Evolutionary conservation across 495 filamentous ascomycete species (phyloP), one percentile per base, ranked within the genome.

Genomic region (Tuber microsphaerosporum): DNA sequence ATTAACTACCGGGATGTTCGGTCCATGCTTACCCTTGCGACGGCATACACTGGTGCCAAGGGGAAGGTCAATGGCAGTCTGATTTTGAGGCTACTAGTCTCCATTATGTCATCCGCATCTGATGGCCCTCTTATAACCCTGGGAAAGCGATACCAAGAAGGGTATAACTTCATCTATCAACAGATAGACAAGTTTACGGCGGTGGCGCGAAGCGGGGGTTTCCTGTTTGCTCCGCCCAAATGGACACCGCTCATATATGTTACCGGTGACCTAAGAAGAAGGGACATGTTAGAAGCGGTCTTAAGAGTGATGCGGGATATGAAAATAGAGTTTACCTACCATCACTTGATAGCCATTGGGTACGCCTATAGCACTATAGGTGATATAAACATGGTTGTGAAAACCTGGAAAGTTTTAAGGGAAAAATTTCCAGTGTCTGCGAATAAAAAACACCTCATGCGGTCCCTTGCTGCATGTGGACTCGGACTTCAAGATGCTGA

Each of bases 1-100:
- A 34, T 65, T 34, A 65, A 65, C 56, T 65, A 65, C 56, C 56
- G 56, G 26, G 56, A 65, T 65, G 56, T 65, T 26, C 56, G 56
- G 12, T 34, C 56, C 4, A 65, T 65, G 56, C 14, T 65, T 19
- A 17, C 26, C 56, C 0, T 65, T 34, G 56, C 56, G 26, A 65
- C 56, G 56, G 56, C 56, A 65, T 65, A 34, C 56, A 17, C 26
- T 65, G 56, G 56, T 6, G 56, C 31, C 26, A 34, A 34, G 56
- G 56, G 56, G 34, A 12, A 65, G 26, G 26, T 65, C 26, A 17
- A 17, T 34, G 56, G 56, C 19, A 65, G 56, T 65, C 8, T 65
- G 56, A 65, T 65, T 65, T 65, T 65, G 14, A 65, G 56, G 26
- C 26, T 65, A 31, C 4, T 65, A 19, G 56, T 65, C 26, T 34